Percentiles rank a stretch among this genome's conserved stretches.
Evolutionary conservation across 179 eudicot species (phyloP).

Genomic region (Drosera spatulata): DNA sequence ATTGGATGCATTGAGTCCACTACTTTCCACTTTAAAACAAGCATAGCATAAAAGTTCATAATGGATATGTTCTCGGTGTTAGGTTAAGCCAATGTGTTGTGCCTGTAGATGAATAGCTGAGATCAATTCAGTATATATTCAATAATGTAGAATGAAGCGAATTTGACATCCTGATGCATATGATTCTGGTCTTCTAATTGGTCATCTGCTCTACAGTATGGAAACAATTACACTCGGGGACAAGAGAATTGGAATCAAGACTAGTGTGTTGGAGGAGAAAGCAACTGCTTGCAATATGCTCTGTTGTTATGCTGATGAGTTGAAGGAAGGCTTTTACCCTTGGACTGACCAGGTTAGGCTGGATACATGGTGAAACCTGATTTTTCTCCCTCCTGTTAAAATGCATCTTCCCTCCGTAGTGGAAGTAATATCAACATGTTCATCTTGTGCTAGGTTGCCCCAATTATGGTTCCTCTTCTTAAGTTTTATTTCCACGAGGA

Average conservation of each 20-base stretch:
- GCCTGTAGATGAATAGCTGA: no score
- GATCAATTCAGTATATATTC: no score
- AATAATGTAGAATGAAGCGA: no score
- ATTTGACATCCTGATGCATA: no score
- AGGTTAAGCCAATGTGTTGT: no score
- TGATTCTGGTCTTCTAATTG: not conserved
- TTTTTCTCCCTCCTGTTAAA: not conserved
- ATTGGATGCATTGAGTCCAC: no score
- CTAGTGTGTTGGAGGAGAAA: constrained; percentile 96
- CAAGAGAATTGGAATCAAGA: constrained; percentile 93
- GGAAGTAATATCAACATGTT: not conserved
- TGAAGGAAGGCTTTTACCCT: constrained; percentile 95
- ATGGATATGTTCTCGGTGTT: no score
- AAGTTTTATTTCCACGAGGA: constrained; percentile 97
- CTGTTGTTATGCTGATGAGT: constrained; percentile 94
- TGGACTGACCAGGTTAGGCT: constrained; percentile 91
- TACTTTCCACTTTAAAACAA: no score
- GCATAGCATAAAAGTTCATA: no score
- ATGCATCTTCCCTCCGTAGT: not conserved
- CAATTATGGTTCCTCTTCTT: constrained; percentile 81
- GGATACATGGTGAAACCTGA: not conserved
- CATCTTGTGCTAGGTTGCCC: constrained; percentile 59
- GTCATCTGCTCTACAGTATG: constrained; percentile 44
- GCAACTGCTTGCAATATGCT: constrained; percentile 99
- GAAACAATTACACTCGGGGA: constrained; percentile 96